Percentiles rank a stretch among this genome's conserved stretches.
Evolutionary conservation across 2,329 filamentous ascomycete species (phyloP).

Genomic region (Sclerotiophoma versabilis): DNA sequence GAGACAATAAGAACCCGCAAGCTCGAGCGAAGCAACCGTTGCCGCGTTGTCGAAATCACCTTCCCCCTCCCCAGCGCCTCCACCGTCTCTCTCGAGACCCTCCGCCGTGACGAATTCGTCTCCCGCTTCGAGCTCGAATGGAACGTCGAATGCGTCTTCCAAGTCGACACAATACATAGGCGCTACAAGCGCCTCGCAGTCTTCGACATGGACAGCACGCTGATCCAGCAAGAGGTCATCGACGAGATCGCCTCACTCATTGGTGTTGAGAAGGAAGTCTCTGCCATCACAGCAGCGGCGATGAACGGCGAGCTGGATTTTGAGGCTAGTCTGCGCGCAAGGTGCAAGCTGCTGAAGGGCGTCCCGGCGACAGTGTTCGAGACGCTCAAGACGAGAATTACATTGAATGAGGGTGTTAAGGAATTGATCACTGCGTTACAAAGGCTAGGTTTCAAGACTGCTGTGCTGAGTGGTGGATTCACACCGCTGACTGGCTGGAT

Average conservation of each 20-base stretch:
- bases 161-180: conserved; percentile 75
- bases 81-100: conserved; percentile 64
- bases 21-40: conserved; percentile 66
- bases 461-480: conserved; percentile 92
- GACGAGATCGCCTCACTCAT: conserved; percentile 89
- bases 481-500: conserved; percentile 88
- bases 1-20: conserved; percentile 57
- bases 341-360: conserved; percentile 81
- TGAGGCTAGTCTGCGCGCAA: conserved; percentile 78
- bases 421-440: conserved; percentile 78
- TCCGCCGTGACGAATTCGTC: conserved; percentile 81
- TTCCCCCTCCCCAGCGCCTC: conserved; percentile 64
- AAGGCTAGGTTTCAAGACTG: conserved; percentile 81
- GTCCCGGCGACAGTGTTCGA: conserved; percentile 81
- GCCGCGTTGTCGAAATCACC: conserved; percentile 70
- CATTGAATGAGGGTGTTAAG: conserved; percentile 80
- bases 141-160: conserved; percentile 85
- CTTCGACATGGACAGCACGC: conserved; percentile 98
- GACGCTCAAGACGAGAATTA: conserved; percentile 75
- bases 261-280: conserved; percentile 81
- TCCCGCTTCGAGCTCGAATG: conserved; percentile 85
- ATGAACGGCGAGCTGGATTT: conserved; percentile 98
- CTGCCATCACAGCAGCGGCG: conserved; percentile 86
- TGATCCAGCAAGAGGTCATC: conserved; percentile 97
- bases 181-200: conserved; percentile 86